Evolutionary conservation across 2,329 filamentous ascomycete species (phyloP), one percentile per base, ranked within the genome.

Genomic region (Teratosphaeria nubilosa): DNA sequence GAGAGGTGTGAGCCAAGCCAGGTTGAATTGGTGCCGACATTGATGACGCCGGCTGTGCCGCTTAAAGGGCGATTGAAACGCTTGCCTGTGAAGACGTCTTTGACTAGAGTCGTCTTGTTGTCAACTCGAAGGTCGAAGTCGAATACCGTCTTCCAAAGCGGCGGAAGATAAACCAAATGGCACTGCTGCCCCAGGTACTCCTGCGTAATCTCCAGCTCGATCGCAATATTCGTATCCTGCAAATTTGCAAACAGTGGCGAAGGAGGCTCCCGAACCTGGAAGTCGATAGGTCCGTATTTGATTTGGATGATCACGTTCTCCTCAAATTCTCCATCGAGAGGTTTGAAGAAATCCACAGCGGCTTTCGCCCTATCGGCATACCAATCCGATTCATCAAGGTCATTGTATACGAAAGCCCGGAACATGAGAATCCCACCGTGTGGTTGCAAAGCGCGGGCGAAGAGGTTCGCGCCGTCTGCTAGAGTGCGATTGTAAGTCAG

Each of bases 211-310:
- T 88, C 79, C 1, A 88, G 75, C 68, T 89, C 86, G 41, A 88
- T 82, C 0, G 83, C 82, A 3, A 70, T 73, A 52, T 69, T 77
- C 0, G 78, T 80, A 3, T 79, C 68, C 48, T 64, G 68, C 6
- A 82, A 64, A 52, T 79, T 76, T 5, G 76, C 78, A 61, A 89
- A 87, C 0, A 90, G 72, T 0, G 86, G 86, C 3, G 82, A 86
- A 1, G 78, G 72, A 1, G 86, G 82, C 68, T 88, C 86, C 37
- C 86, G 80, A 11, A 88, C 83, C 65, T 88, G 86, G 70, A 89
- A 88, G 66, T 89, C 86, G 59, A 88, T 88, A 0, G 86, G 85
- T 10, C 86, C 86, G 61, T 86, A 87, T 70, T 89, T 90, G 71
- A 89, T 84, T 67, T 90, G 86, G 2, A 89, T 77, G 0, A 89